These are phyloP conservation scores for Esteya vermicola DNA, from an alignment of 2,329 filamentous ascomycete genomes.

Conservation along the genomic window DNA sequence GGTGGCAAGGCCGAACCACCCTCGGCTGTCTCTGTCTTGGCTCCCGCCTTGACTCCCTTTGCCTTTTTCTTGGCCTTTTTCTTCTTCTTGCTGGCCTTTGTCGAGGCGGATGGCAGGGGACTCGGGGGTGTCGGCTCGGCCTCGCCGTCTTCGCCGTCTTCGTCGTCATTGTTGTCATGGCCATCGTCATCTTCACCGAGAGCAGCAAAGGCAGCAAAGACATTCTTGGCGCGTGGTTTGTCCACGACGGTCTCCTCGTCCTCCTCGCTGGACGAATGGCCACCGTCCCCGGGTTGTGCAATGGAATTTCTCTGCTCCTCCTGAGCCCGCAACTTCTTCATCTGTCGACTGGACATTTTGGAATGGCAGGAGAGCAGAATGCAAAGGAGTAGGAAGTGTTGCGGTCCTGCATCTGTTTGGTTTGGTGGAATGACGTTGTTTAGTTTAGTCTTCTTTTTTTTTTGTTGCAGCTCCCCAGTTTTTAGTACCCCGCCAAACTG, in stretches of 20 bases:
- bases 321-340: slow-evolving; percentile 37
- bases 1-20: no score
- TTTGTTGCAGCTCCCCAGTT: no score
- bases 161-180: slow-evolving; percentile 22
- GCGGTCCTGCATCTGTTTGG: no score
- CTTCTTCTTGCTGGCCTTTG: slow-evolving; percentile 18
- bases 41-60: background rate
- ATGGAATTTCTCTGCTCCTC: slow-evolving; percentile 18
- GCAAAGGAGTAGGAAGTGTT: no score
- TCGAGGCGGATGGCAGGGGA: background rate
- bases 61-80: slow-evolving; percentile 18
- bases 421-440: no score
- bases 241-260: background rate
- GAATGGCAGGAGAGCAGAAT: background rate
- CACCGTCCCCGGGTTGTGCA: slow-evolving; percentile 9
- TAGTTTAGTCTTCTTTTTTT: no score
- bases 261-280: slow-evolving; percentile 8
- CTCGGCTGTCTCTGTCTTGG: slow-evolving; percentile 4
- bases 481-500: no score
- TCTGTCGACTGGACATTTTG: slow-evolving; percentile 34
- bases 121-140: slow-evolving; percentile 5
- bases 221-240: slow-evolving; percentile 4
- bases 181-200: slow-evolving; percentile 30
- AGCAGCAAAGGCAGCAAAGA: slow-evolving; percentile 36
- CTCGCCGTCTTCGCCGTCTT: slow-evolving; percentile 19